Conservation (phyloP, 768 basidiomycete species). For the Sistotremastrum suecicum region DNA sequence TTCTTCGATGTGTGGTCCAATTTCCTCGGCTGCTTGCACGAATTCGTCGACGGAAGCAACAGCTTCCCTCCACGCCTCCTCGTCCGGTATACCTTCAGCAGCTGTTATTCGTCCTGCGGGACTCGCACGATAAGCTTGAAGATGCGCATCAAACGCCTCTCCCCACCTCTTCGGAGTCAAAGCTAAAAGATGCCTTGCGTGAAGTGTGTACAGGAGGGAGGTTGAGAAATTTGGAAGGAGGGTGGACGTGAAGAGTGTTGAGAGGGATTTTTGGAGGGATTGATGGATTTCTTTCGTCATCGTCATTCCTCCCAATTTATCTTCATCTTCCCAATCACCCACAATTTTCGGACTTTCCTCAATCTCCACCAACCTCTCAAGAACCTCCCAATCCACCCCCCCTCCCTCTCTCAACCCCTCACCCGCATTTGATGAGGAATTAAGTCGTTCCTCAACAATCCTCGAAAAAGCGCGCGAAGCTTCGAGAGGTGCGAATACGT, state of each 20-base stretch:
- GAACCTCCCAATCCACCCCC: constrained; percentile 71
- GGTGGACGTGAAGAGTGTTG: no score
- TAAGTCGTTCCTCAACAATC: constrained; percentile 57
- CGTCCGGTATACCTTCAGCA: constrained; percentile 55
- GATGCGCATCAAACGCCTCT: constrained; percentile 67
- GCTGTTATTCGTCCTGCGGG: constrained; percentile 35
- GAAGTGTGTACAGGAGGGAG: not conserved
- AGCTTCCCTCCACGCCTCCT: constrained; percentile 58
- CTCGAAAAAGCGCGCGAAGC: constrained; percentile 72
- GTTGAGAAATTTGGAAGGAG: not conserved
- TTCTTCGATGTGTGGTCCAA: constrained; percentile 49
- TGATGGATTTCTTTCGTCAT: no score
- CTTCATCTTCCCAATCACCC: constrained; percentile 1
- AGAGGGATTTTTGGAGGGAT: no score
- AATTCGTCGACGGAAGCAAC: constrained; percentile 70
- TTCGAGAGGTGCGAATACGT: constrained; percentile 86
- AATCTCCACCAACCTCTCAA: constrained; percentile 75
- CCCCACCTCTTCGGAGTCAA: constrained; percentile 32
- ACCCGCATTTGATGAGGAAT: no score
- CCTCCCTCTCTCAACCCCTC: constrained; percentile 23
- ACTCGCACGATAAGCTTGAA: constrained; percentile 74
- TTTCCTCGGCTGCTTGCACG: constrained; percentile 69
- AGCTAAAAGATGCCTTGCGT: not conserved
- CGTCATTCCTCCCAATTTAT: not conserved
- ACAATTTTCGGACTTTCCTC: not conserved